Evolutionary conservation across 495 filamentous ascomycete genomes (phyloP).

Genomic region (Peziza echinospora): DNA sequence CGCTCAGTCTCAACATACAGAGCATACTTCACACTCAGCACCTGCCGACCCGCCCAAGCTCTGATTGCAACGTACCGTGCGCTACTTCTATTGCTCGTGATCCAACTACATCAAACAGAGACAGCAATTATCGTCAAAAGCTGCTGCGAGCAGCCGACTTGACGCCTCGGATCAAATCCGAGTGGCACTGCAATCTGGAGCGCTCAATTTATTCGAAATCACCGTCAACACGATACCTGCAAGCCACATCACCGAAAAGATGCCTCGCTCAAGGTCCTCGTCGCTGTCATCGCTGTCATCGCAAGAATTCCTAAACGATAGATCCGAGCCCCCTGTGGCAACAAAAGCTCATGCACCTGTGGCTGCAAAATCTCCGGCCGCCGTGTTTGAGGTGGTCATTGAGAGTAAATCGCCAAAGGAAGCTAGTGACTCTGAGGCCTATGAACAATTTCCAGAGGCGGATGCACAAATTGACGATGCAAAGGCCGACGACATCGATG

Average conservation of each 20-base stretch:
- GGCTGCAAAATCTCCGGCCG: constrained; percentile 9
- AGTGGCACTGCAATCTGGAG: too few species aligned
- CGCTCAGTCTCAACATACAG: too few species aligned
- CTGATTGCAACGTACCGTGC: too few species aligned
- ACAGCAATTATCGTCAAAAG: too few species aligned
- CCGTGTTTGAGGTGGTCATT: constrained; percentile 17
- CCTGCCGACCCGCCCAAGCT: too few species aligned
- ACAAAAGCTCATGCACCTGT: constrained; percentile 13
- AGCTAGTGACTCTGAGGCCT: not conserved
- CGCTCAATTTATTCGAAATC: too few species aligned
- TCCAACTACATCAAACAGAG: too few species aligned
- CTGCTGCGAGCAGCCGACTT: too few species aligned
- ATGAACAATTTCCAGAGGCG: not conserved
- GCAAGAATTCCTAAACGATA: not conserved
- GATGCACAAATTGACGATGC: constrained; percentile 13
- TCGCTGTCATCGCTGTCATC: not conserved
- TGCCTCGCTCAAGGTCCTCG: not conserved
- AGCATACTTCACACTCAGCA: too few species aligned
- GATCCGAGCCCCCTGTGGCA: constrained; percentile 7
- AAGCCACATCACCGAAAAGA: not conserved
- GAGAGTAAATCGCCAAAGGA: constrained; percentile 4
- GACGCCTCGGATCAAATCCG: too few species aligned
- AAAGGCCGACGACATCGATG: constrained; percentile 31
- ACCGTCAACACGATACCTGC: too few species aligned
- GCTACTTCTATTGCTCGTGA: too few species aligned